Conservation (phyloP, 1,284 basidiomycete species). For the Pseudozyma hubeiensis region DNA sequence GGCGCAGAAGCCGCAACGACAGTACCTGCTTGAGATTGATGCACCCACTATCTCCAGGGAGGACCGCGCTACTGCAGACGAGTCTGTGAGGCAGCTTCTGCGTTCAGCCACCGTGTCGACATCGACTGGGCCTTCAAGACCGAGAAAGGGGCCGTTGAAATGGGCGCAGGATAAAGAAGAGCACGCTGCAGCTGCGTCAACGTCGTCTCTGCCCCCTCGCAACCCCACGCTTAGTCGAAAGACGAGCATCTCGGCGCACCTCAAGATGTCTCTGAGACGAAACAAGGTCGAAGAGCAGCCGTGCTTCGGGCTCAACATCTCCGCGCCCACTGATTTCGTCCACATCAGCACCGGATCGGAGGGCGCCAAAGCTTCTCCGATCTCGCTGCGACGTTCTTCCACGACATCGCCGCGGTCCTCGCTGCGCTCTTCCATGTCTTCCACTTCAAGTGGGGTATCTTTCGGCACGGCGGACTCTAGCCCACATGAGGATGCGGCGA, state of each 20-base stretch:
- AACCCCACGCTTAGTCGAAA: constrained; percentile 30
- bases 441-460: not conserved
- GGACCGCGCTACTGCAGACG: not conserved
- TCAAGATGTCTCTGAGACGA: constrained; percentile 24
- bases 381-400: constrained; percentile 14
- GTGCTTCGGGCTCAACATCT: constrained; percentile 10
- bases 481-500: not conserved
- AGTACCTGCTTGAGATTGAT: constrained; percentile 32
- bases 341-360: constrained; percentile 28
- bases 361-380: not conserved
- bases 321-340: constrained; percentile 33
- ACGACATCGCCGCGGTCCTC: constrained; percentile 10
- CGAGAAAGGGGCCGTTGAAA: constrained; percentile 15
- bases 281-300: constrained; percentile 21
- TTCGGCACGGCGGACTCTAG: not conserved
- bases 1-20: constrained; percentile 25
- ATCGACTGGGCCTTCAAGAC: constrained; percentile 8
- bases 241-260: constrained; percentile 33
- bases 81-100: constrained; percentile 24
- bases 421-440: constrained; percentile 12
- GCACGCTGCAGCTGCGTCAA: constrained; percentile 6
- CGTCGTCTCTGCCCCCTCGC: constrained; percentile 2
- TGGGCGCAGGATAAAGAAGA: constrained; percentile 39
- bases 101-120: constrained; percentile 20
- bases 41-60: not conserved